phyloP scores from a whole-genome alignment of 2,329 filamentous ascomycete genomes.

The Alternaria rosae region DNA sequence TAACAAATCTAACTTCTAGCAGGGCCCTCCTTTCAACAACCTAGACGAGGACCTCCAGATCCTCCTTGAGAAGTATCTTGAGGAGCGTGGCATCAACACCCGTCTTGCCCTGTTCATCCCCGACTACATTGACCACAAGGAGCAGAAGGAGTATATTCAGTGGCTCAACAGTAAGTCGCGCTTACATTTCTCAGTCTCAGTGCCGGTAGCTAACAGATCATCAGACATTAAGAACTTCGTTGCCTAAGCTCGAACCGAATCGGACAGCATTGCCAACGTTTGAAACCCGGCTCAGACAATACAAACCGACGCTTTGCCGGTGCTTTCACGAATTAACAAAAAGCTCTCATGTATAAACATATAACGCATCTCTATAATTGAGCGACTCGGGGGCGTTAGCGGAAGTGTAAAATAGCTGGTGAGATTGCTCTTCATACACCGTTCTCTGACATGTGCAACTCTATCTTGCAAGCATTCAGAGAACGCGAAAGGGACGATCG shows the following conservation, averaged over 20 bases:
- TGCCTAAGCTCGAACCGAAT: conserved; percentile 54
- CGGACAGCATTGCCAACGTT: not conserved
- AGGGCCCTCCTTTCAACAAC: conserved; percentile 87
- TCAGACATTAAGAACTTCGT: conserved; percentile 84
- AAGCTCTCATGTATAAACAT: conserved; percentile 28
- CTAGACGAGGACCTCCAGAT: conserved; percentile 96
- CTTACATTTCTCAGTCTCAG: not conserved
- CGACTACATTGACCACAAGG: conserved; percentile 97
- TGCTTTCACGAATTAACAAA: not conserved
- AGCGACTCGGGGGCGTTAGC: conserved; percentile 18
- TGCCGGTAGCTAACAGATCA: conserved; percentile 25
- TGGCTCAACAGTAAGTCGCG: conserved; percentile 73
- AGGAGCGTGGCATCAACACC: conserved; percentile 90
- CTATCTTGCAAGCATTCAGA: not conserved
- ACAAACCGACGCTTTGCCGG: conserved; percentile 8
- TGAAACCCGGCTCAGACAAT: not conserved
- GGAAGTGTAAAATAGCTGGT: conserved; percentile 39
- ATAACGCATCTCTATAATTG: conserved; percentile 19
- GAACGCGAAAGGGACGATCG: not conserved
- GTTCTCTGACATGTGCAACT: not conserved
- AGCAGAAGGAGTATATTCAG: conserved; percentile 93
- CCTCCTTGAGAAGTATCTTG: conserved; percentile 89
- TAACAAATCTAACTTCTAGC: not conserved
- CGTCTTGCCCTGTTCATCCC: conserved; percentile 88
- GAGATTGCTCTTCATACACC: conserved; percentile 3